phyloP scores from a whole-genome alignment of 2,329 filamentous ascomycete species.

The Xylariomycetidae sp. region DNA sequence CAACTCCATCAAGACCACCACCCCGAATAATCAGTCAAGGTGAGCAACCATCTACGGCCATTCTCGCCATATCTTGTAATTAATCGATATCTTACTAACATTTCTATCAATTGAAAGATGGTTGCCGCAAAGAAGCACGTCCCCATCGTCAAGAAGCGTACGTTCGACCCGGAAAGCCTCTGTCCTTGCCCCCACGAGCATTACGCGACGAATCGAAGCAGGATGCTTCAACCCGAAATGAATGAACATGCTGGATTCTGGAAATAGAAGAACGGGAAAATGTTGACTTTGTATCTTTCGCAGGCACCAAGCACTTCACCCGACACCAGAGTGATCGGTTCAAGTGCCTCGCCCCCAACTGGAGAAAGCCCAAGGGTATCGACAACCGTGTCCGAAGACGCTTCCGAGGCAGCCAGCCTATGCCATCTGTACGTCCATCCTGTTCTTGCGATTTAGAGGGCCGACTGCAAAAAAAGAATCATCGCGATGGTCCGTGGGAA shows the following conservation, averaged over 20 bases:
- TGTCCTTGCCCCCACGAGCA: conserved; percentile 8
- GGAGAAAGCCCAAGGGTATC: conserved; percentile 99
- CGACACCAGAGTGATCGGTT: conserved; percentile 98
- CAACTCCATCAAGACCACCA: conserved; percentile 20
- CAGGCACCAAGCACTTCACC: conserved; percentile 90
- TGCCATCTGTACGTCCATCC: conserved; percentile 84
- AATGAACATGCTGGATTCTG: neutral
- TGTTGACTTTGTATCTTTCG: conserved; percentile 37
- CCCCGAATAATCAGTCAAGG: conserved; percentile 26
- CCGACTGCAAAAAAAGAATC: no score
- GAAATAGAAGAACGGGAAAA: neutral
- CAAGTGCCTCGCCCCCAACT: conserved; percentile 74
- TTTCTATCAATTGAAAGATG: conserved; percentile 68
- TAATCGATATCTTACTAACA: no score
- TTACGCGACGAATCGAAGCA: conserved; percentile 4
- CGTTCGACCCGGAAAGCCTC: conserved; percentile 47
- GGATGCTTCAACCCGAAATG: no score
- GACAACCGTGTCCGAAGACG: conserved; percentile 96
- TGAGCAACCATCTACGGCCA: conserved; percentile 11
- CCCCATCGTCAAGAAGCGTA: conserved; percentile 99
- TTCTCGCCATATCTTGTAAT: no score
- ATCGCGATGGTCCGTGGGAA: no score
- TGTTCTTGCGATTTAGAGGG: neutral
- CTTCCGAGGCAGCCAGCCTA: conserved; percentile 91
- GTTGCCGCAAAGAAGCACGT: conserved; percentile 99